Percentiles rank a stretch among this genome's conserved stretches.
These are phyloP conservation scores for Blastocystis hominis DNA, from an alignment of 352 stramenopile genomes.

Conservation along the genomic window DNA sequence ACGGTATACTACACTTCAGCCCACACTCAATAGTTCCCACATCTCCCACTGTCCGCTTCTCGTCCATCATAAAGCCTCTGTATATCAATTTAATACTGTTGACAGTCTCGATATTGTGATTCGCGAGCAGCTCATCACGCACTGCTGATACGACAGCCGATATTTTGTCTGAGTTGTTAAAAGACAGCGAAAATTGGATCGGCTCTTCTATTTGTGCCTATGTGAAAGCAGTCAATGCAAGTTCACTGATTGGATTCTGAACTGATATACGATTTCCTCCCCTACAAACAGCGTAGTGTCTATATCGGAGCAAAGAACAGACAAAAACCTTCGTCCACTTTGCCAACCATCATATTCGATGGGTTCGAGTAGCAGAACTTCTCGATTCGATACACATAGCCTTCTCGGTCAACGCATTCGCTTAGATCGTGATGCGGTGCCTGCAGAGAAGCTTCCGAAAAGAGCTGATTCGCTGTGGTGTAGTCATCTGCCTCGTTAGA, in stretches of 20 bases:
- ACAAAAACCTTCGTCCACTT: slow-evolving; percentile 2
- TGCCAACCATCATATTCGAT: slow-evolving; percentile 27
- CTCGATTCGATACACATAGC: slow-evolving; percentile 15
- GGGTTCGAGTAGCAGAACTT: slow-evolving; percentile 50
- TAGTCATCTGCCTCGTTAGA: background rate
- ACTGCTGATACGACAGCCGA: background rate
- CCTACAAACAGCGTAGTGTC: background rate
- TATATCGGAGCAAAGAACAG: background rate
- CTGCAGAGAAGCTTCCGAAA: slow-evolving; percentile 2
- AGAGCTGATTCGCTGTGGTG: background rate
- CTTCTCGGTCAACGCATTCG: slow-evolving; percentile 5
- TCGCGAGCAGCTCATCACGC: background rate
- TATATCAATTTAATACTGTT: slow-evolving; percentile 3
- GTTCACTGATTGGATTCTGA: background rate
- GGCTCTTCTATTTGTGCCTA: background rate
- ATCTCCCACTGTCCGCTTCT: background rate
- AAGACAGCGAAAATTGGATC: background rate
- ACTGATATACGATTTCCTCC: background rate
- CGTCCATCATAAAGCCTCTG: slow-evolving; percentile 17
- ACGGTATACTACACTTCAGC: background rate
- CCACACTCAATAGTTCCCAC: background rate
- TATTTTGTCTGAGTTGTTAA: background rate
- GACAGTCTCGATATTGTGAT: background rate
- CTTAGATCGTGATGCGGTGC: slow-evolving; percentile 32
- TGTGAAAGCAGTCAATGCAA: background rate